Evolutionary conservation across 805 yeast species (phyloP).

Genomic region (Tetrapisispora pingtungensis): DNA sequence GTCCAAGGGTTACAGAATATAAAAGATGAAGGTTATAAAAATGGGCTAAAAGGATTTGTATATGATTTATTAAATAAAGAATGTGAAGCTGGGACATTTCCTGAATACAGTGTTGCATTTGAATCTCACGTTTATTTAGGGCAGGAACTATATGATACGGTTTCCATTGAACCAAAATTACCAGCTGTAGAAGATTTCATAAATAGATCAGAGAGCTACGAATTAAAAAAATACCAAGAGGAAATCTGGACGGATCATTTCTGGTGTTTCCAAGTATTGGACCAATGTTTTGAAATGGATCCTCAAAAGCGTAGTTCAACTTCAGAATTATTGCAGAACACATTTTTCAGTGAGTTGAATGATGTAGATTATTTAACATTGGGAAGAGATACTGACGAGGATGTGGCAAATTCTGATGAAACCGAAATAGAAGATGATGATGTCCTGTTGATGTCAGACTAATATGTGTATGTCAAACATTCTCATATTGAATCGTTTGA

Average conservation of each 20-base stretch:
- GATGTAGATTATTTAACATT: conserved; percentile 13
- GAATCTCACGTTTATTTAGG: conserved; percentile 45
- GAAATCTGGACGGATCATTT: conserved; percentile 30
- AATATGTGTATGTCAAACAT: too few relatives aligned
- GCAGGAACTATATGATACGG: conserved; percentile 30
- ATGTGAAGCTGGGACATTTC: conserved; percentile 47
- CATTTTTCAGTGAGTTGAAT: conserved; percentile 44
- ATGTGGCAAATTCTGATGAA: conserved; percentile 13
- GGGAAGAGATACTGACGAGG: conserved; percentile 22
- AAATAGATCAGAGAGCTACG: conserved; percentile 12
- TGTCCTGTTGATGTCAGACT: conserved; percentile 19
- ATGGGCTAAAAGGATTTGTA: conserved; percentile 26
- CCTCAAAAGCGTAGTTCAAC: conserved; percentile 50
- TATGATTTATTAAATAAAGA: conserved; percentile 22
- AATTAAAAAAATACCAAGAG: conserved; percentile 25
- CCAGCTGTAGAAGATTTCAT: conserved; percentile 8
- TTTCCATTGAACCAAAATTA: conserved; percentile 20
- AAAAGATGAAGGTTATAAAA: conserved; percentile 30
- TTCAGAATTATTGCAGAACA: conserved; percentile 42
- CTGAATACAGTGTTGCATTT: conserved; percentile 60
- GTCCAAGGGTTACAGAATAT: conserved; percentile 42
- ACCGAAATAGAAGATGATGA: conserved; percentile 17
- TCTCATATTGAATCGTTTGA: too few relatives aligned
- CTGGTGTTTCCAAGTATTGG: conserved; percentile 44
- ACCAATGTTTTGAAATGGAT: conserved; percentile 49